Base-by-base conservation (phyloP, 2,329 filamentous ascomycete species). In the Domatiomyces catenatus region DNA sequence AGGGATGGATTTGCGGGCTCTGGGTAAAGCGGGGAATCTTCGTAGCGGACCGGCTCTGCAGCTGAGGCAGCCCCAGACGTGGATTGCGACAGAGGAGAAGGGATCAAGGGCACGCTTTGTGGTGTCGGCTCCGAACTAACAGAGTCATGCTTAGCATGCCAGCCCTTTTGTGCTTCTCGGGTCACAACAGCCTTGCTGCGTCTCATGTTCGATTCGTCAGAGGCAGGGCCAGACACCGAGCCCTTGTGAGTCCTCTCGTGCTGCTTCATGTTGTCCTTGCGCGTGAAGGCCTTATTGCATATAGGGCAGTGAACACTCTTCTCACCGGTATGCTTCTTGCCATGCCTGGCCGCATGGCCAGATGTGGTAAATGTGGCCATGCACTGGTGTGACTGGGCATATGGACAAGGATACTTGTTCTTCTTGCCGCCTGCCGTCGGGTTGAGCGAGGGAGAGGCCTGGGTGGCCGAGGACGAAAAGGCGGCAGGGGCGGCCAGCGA, bases 241-340 rank as follows among this genome's bases (percentile, higher is more conserved):
- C 51, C 52, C 47, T 75, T 72, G 61, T 82, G 79, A 0, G 79
- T 82, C 36, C 79, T 71, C 44, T 78, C 77, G 58, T 82, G 79
- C 63, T 82, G 79, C 64, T 82, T 80, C 79, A 82, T 82, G 64
- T 82, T 82, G 67, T 82, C 79, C 60, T 82, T 82, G 55, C 79
- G 75, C 10, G 79, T 81, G 61, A 82, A 82, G 10, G 77, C 78
- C 64, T 82, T 82, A 67, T 78, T 76, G 69, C 79, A 82, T 54
- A 81, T 76, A 0, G 79, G 79, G 60, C 79, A 82, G 59, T 77
- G 74, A n/a, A 80, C 77, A 53, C 80, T 78, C 63, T 82, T 82
- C 65, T 81, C 79, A 50, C 79, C 79, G 0, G 79, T 82, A 66
- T 82, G 79, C 65, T 81, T 81, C 66, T 82, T 82, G 24, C 79